Base-by-base conservation (phyloP, 1,284 basidiomycete genomes). In the Microbotryum intermedium region DNA sequence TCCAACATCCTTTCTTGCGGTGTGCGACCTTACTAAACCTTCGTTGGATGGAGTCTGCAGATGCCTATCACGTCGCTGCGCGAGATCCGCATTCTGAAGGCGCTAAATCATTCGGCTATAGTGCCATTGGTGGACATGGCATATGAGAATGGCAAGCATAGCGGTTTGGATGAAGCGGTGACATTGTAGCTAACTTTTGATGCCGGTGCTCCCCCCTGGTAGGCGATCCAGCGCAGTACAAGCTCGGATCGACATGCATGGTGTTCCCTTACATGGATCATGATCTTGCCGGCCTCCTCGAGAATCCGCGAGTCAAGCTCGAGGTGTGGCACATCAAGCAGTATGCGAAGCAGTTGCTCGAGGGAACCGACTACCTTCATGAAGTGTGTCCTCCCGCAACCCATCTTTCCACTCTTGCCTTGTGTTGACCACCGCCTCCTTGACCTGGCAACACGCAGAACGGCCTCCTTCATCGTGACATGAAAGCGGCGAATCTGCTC, bases 211-310 rank as follows among this genome's bases (percentile, higher is more conserved):
- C 18, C 23, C 62, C 67, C 57, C 67, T 16, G 21, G 44, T 59
- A 71, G 69, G 70, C 82, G 82, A 72, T 30, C 72, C 75, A 45
- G 46, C 49, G 30, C 56, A 53, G 13, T 59, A 69, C 20, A 67
- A 70, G 60, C 82, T 85, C 49, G 80, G 91, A 52, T 79, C 79
- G 53, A 78, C 82, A 21, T 97, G 90, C 76, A 97, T 98, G 93
- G 93, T 97, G 39, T 97, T 97, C 73, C 94, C 94, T 0, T 98
- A 95, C 76, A 97, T 97, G 92, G 94, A 97, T 71, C 95, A 99
- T 73, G 94, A 99, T 76, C 82, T 99, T 26, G 92, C 93, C 13
- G 95, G 95, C 2, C 76, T 98, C 53, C 77, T 98, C 55, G 88
- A 93, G 74, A 95, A 95, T 72, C 86, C 88, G 56, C 82, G 87